Percentiles rank a stretch among this genome's conserved stretches.
These are phyloP conservation scores for Kandelia obovata DNA, from an alignment of 345 rosid species.

Conservation along the genomic window DNA sequence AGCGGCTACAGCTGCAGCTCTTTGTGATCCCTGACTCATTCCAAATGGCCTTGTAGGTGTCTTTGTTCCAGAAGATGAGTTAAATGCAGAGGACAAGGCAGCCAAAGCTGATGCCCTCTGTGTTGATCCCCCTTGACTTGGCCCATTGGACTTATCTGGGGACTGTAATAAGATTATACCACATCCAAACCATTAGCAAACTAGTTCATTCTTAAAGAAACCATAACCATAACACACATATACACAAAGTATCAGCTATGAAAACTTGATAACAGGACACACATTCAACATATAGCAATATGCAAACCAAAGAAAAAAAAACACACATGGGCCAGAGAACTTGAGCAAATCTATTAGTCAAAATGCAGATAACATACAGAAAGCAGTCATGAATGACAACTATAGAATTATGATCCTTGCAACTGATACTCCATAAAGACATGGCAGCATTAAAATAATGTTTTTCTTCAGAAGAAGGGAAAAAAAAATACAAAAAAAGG, in stretches of 20 bases:
- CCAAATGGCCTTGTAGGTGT: conserved; percentile 37
- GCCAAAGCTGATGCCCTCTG: conserved; percentile 89
- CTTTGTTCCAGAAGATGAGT: conserved; percentile 52
- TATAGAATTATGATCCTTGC: too few relatives aligned
- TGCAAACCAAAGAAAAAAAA: too few relatives aligned
- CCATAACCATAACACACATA: not conserved
- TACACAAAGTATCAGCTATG: not conserved
- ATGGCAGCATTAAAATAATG: too few relatives aligned
- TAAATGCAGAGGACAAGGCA: conserved; percentile 74
- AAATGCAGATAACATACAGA: too few relatives aligned
- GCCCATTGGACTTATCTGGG: conserved; percentile 60
- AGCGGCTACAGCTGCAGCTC: conserved; percentile 97
- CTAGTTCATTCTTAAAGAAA: not conserved
- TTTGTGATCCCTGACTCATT: conserved; percentile 63
- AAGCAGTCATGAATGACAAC: too few relatives aligned
- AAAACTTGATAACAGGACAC: not conserved
- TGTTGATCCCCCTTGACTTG: conserved; percentile 57
- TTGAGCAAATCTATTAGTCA: too few relatives aligned
- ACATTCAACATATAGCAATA: too few relatives aligned
- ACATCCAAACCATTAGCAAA: not conserved
- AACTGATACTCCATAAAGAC: too few relatives aligned
- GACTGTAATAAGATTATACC: conserved; percentile 25
- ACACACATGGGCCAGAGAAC: too few relatives aligned
- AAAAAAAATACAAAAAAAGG: too few relatives aligned
- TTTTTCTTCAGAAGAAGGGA: too few relatives aligned